phyloP scores from a whole-genome alignment of 441 rosid species.

The Aquilaria agallochum region DNA sequence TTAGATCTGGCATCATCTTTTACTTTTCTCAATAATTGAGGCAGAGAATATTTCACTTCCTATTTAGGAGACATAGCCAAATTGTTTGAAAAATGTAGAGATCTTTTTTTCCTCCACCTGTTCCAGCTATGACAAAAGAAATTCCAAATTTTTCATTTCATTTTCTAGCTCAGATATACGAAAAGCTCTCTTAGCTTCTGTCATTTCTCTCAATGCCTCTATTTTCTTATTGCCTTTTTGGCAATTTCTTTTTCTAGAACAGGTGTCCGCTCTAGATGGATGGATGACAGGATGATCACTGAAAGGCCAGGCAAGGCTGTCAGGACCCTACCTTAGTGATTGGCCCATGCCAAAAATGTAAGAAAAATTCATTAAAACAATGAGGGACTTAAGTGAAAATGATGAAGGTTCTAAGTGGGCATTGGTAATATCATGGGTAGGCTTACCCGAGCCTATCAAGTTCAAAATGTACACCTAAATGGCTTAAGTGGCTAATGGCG shows the following conservation, averaged over 20 bases:
- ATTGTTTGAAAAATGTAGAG: constrained; percentile 62
- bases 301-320: no score
- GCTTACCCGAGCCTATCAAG: no score
- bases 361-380: no score
- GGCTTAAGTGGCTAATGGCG: no score
- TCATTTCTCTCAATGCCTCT: constrained; percentile 96
- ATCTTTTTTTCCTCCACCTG: constrained; percentile 60
- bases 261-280: constrained; percentile 17
- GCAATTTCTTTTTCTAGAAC: constrained; percentile 97
- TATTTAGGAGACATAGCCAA: constrained; percentile 75
- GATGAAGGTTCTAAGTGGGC: no score
- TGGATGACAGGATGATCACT: no score
- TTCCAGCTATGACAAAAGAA: constrained; percentile 77
- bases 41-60: constrained; percentile 68
- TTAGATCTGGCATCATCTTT: constrained; percentile 76
- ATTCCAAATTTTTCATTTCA: constrained; percentile 70
- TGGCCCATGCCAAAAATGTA: no score
- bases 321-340: no score
- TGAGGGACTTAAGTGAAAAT: no score
- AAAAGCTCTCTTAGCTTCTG: constrained; percentile 84
- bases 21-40: constrained; percentile 70
- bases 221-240: constrained; percentile 83
- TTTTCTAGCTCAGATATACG: constrained; percentile 83
- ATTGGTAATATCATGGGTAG: no score
- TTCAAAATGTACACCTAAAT: no score